Conservation (phyloP, 2,329 filamentous ascomycete species). For the Peltaster fructicola region DNA sequence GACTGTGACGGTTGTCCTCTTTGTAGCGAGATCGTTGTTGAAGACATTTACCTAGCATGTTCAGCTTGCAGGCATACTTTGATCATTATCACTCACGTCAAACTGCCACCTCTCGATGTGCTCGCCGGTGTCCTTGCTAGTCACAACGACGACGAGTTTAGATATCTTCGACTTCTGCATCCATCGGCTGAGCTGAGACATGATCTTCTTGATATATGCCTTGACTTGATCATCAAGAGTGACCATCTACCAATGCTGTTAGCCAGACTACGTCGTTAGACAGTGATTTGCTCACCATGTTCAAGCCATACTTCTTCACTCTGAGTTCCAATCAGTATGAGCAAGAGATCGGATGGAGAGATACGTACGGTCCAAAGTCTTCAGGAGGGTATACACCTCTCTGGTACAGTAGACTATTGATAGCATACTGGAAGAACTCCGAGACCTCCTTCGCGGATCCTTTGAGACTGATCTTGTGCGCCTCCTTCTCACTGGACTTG, state of each 20-base stretch:
- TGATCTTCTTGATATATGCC: conserved; percentile 98
- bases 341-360: background rate
- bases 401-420: conserved; percentile 95
- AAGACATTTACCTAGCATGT: conserved; percentile 13
- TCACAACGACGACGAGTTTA: conserved; percentile 91
- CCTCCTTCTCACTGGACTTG: conserved; percentile 19
- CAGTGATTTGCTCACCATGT: too few relatives aligned
- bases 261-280: too few relatives aligned
- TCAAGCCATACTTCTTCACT: conserved; percentile 98
- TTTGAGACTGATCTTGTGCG: conserved; percentile 82
- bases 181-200: conserved; percentile 94
- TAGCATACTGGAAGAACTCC: conserved; percentile 98
- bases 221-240: conserved; percentile 96
- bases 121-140: conserved; percentile 90
- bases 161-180: conserved; percentile 95
- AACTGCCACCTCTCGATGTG: conserved; percentile 97
- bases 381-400: conserved; percentile 72
- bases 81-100: conserved; percentile 42
- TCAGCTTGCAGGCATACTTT: background rate
- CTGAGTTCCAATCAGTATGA: conserved; percentile 19
- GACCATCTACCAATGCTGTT: too few relatives aligned
- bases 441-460: conserved; percentile 76
- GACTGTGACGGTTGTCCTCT: conserved; percentile 14
- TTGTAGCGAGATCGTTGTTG: conserved; percentile 25
- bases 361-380: conserved; percentile 72